These are phyloP conservation scores for Chrysopogon serrulatus DNA, from an alignment of 176 grass and related monocot genomes.

Conservation along the genomic window DNA sequence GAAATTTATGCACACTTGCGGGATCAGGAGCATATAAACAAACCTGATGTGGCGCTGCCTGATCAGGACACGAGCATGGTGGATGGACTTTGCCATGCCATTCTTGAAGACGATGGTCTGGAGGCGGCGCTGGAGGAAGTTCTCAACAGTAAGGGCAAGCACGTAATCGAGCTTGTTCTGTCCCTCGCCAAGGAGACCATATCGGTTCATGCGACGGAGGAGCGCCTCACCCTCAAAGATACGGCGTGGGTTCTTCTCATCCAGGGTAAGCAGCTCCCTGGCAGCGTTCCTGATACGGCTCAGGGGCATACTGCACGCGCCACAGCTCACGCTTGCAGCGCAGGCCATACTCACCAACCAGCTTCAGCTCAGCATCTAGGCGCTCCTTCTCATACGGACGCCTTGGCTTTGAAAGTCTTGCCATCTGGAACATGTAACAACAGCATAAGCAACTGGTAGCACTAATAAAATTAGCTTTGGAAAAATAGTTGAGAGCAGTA, in stretches of 20 bases:
- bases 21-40: background rate
- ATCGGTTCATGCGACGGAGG: conserved; percentile 55
- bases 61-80: conserved; percentile 69
- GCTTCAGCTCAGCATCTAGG: conserved; percentile 60
- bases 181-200: conserved; percentile 50
- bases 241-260: conserved; percentile 60
- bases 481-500: background rate
- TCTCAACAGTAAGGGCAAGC: conserved; percentile 66
- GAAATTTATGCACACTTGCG: background rate
- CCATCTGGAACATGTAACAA: conserved; percentile 29
- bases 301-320: conserved; percentile 58
- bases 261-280: conserved; percentile 57
- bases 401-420: conserved; percentile 68
- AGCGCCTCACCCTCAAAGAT: conserved; percentile 71
- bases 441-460: background rate
- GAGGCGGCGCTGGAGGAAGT: conserved; percentile 56
- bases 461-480: background rate
- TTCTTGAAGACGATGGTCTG: conserved; percentile 68
- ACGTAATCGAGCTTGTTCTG: conserved; percentile 78
- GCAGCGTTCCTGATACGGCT: conserved; percentile 66
- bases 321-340: conserved; percentile 66
- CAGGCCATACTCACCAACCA: conserved; percentile 56
- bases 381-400: conserved; percentile 72
- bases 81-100: conserved; percentile 72
- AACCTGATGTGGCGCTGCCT: conserved; percentile 70